Evolutionary conservation across 768 basidiomycete species (phyloP).

Genomic region (Xerocomus spinulosus): DNA sequence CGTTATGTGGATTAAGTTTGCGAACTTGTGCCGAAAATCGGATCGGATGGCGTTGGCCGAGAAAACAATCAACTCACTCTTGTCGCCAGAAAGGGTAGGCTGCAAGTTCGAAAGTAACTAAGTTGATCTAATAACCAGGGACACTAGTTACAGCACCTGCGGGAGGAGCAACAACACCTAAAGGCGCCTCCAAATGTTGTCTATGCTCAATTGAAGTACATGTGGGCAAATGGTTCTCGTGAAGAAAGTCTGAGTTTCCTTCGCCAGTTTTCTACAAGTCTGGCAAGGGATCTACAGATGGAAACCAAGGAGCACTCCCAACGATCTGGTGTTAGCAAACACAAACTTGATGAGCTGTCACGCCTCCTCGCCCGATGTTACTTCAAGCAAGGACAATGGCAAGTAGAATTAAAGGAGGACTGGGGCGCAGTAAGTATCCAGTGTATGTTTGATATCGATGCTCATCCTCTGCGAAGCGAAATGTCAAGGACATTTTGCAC

Average conservation of each 20-base stretch:
- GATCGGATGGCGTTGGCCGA: slow-evolving; percentile 94
- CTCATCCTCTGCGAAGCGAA: slow-evolving; percentile 47
- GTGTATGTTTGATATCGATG: not conserved
- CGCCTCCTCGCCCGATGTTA: slow-evolving; percentile 94
- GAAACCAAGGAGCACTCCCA: slow-evolving; percentile 49
- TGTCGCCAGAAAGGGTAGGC: slow-evolving; percentile 67
- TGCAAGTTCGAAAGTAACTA: not conserved
- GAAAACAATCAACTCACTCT: slow-evolving; percentile 90
- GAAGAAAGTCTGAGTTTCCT: slow-evolving; percentile 81
- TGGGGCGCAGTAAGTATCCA: slow-evolving; percentile 65
- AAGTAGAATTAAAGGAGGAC: slow-evolving; percentile 69
- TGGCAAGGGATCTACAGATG: slow-evolving; percentile 69
- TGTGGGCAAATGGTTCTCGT: slow-evolving; percentile 84
- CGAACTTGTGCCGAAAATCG: slow-evolving; percentile 92
- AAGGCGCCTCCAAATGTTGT: slow-evolving; percentile 94
- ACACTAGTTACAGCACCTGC: slow-evolving; percentile 40
- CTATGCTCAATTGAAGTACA: slow-evolving; percentile 91
- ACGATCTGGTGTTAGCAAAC: slow-evolving; percentile 50
- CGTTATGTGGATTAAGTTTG: slow-evolving; percentile 98
- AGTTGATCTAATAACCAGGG: slow-evolving; percentile 1
- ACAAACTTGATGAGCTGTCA: slow-evolving; percentile 66
- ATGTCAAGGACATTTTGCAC: slow-evolving; percentile 76
- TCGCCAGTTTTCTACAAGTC: slow-evolving; percentile 71
- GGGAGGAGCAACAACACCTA: slow-evolving; percentile 46
- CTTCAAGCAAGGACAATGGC: slow-evolving; percentile 96